Evolutionary conservation across 73 alveolate species (phyloP), one percentile per base, ranked within the genome.

Genomic region (Paramecium octaurelia): DNA sequence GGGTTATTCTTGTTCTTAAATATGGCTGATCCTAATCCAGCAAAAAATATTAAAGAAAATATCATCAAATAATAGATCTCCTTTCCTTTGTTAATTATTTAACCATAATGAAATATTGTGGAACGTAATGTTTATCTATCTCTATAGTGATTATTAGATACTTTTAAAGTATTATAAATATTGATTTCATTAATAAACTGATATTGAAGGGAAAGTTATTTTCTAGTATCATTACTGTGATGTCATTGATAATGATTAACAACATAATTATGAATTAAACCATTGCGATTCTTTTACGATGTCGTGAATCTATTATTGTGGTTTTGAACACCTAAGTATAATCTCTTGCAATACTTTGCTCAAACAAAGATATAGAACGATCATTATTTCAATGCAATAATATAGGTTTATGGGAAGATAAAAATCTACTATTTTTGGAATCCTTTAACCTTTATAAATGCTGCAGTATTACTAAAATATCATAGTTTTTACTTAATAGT

Each of bases 21-120:
- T 16, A 75, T 34, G 4, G 60, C 88, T 3, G 42, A 8, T 4
- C 88, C 88, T 35, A 75, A 75, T n/a, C 88, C 58, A 9, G 64
- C 40, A 75, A 75, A 75, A 75, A 75, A 75, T 14, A 75, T 21
- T 75, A 75, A n/a, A 31, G 88, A 75, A 16, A 75, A 40, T 12
- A 75, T 12, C 88, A 75, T 75, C 23, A 75, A 75, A 75, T 75
- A 75, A 75, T 36, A 75, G 7, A 75, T 36, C 18, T 75, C 88
- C 18, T 75, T 75, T 75, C 88, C 88, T 36, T 44, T 75, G 27
- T 68, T 31, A 31, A 27, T 3, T 21, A 68, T 68, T 31, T 27
- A 31, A 23, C 40, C 10, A 24, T 27, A 68, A 23, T 68, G 84
- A 68, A 31, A 9, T 68, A 68, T 31, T 3, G 84, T 68, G 24